Evolutionary conservation across 2,329 filamentous ascomycete genomes (phyloP).

Genomic region (Aspergillus arachidicola): DNA sequence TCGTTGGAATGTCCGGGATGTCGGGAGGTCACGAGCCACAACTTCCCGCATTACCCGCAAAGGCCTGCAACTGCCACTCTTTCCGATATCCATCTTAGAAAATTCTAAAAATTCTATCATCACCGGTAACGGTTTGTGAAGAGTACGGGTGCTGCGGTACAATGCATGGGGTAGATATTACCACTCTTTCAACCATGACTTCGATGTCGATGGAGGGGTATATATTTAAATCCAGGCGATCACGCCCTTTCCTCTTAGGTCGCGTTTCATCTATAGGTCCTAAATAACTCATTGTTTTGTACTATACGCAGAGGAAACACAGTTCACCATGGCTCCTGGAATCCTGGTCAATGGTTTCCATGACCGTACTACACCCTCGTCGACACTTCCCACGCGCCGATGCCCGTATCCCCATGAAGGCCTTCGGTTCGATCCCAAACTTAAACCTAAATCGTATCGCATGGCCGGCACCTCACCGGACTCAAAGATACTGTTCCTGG

Average conservation of each 20-base stretch:
- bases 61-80: neutral
- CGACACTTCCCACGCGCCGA: neutral
- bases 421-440: neutral
- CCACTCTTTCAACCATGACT: neutral
- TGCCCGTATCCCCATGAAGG: neutral
- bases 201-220: neutral
- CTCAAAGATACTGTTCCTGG: conserved; percentile 36
- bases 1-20: neutral
- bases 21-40: neutral
- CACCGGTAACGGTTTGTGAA: neutral
- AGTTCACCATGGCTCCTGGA: neutral
- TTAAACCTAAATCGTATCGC: neutral
- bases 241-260: neutral
- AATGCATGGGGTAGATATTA: neutral
- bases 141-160: neutral
- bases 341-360: neutral
- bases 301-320: neutral
- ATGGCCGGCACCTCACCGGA: neutral
- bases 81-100: neutral
- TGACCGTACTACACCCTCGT: neutral
- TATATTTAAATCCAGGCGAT: neutral
- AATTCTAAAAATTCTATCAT: neutral
- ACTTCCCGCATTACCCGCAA: neutral
- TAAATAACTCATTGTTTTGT: neutral
- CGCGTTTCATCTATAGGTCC: neutral